Conservation (phyloP, 257 asterid genomes). For the Datura wrightii region DNA sequence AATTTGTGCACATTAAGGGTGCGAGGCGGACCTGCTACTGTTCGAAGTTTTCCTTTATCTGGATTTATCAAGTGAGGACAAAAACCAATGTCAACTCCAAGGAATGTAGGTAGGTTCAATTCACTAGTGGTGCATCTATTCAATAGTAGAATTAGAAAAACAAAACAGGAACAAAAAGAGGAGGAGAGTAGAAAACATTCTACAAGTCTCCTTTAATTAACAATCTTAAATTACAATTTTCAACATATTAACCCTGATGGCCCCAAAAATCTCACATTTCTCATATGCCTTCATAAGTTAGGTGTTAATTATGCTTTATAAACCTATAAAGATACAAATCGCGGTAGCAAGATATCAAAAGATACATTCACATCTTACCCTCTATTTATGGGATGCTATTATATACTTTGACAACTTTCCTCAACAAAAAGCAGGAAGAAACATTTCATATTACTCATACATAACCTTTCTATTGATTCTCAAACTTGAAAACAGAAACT, state of each 20-base stretch:
- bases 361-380: too few relatives aligned
- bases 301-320: neutral
- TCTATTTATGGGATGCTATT: too few relatives aligned
- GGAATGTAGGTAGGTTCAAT: neutral
- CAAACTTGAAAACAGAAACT: too few relatives aligned
- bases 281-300: neutral
- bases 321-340: neutral
- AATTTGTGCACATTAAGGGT: constrained; percentile 73
- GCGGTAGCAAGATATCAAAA: too few relatives aligned
- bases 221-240: neutral
- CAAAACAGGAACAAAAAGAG: neutral
- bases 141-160: neutral
- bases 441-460: too few relatives aligned
- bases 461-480: too few relatives aligned
- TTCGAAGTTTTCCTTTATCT: constrained; percentile 47
- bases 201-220: neutral
- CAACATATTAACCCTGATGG: neutral
- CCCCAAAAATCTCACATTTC: neutral
- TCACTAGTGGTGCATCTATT: neutral
- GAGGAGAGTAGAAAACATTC: neutral
- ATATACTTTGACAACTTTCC: too few relatives aligned
- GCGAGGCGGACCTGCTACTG: constrained; percentile 58
- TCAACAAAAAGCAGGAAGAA: too few relatives aligned
- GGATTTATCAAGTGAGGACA: constrained; percentile 41
- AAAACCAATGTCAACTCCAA: neutral